These are phyloP conservation scores for Axilococcus clingmanii DNA, from an alignment of 139 green algal species.

Conservation along the genomic window DNA sequence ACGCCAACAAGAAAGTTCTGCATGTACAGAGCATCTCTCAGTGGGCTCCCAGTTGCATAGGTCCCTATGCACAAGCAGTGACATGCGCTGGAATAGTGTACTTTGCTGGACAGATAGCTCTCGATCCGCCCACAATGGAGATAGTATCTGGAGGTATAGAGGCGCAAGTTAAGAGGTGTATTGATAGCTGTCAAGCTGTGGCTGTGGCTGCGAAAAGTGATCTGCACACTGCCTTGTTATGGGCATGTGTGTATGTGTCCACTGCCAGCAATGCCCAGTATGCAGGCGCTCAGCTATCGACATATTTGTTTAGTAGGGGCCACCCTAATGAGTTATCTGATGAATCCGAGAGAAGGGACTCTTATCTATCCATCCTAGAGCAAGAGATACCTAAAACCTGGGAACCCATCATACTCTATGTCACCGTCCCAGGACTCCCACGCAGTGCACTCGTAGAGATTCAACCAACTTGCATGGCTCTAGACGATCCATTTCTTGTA, in stretches of 20 bases:
- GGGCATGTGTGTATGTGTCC: slow-evolving; percentile 44
- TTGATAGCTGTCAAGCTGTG: slow-evolving; percentile 51
- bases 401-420: too few species aligned
- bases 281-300: too few species aligned
- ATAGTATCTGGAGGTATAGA: neutral
- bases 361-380: too few species aligned
- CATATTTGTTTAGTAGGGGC: too few species aligned
- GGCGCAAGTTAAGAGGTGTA: slow-evolving; percentile 8
- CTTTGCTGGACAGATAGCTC: slow-evolving; percentile 44
- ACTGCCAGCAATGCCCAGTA: neutral
- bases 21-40: slow-evolving; percentile 92
- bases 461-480: too few species aligned
- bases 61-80: slow-evolving; percentile 85
- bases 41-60: slow-evolving; percentile 96
- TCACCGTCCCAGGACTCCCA: too few species aligned
- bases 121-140: slow-evolving; percentile 66
- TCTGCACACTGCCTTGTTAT: slow-evolving; percentile 31
- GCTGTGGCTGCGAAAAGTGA: slow-evolving; percentile 39
- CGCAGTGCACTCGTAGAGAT: too few species aligned
- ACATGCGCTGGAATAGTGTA: slow-evolving; percentile 17
- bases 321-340: too few species aligned
- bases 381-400: too few species aligned
- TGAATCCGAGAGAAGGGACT: too few species aligned
- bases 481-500: too few species aligned
- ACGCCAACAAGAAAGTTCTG: slow-evolving; percentile 40